Percentiles rank a stretch among this genome's conserved stretches.
Evolutionary conservation across 208 protist species (phyloP).

Genomic region (Strigomonas culicis): DNA sequence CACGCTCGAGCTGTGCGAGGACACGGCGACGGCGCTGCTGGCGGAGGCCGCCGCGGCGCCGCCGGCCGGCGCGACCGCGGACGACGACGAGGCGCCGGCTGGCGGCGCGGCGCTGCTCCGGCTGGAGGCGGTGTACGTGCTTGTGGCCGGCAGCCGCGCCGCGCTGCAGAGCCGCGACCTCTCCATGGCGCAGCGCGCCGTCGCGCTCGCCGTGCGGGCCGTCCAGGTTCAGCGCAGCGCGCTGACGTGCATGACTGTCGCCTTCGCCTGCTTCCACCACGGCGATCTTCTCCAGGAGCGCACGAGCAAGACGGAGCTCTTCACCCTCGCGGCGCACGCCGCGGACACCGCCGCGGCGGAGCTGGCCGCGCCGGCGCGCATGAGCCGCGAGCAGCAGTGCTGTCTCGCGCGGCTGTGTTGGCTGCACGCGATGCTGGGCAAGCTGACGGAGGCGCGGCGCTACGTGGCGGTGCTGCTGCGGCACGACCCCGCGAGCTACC

Average conservation of each 20-base stretch:
- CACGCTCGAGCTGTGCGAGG: conserved; percentile 6
- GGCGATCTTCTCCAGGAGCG: conserved; percentile 14
- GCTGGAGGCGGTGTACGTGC: conserved; percentile 51
- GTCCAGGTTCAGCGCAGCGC: conserved; percentile 29
- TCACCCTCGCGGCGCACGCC: conserved; percentile 14
- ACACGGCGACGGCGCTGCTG: background rate
- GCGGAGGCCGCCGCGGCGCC: conserved; percentile 26
- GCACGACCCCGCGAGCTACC: conserved; percentile 30
- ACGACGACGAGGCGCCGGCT: conserved; percentile 1
- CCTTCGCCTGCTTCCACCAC: conserved; percentile 30
- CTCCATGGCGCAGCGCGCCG: conserved; percentile 20
- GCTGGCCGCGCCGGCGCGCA: conserved; percentile 10
- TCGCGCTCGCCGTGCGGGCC: conserved; percentile 42
- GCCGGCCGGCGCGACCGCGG: conserved; percentile 33
- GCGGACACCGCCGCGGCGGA: conserved; percentile 16
- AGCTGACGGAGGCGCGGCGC: conserved; percentile 17
- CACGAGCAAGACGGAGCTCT: conserved; percentile 15
- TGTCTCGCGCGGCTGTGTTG: conserved; percentile 46
- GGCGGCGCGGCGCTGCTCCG: conserved; percentile 15
- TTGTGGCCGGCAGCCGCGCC: conserved; percentile 38
- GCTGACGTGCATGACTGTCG: conserved; percentile 38
- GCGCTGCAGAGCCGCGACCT: conserved; percentile 27
- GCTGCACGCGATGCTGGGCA: conserved; percentile 52
- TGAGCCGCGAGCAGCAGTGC: conserved; percentile 22
- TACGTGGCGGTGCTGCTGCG: conserved; percentile 28